phyloP scores from a whole-genome alignment of 1,139 yeast genomes.

The Arxiozyma telluris region DNA sequence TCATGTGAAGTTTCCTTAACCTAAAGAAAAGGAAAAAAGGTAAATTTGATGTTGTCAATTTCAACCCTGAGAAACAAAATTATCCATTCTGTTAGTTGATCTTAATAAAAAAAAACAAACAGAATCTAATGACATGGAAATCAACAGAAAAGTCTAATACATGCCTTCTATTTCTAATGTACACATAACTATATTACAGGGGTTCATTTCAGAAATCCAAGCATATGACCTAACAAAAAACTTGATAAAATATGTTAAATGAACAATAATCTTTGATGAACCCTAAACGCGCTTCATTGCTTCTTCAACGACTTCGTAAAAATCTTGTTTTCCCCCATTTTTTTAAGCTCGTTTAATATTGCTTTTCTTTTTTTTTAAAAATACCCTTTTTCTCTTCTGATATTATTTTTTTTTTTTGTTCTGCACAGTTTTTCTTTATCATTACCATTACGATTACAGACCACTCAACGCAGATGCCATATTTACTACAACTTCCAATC shows the following conservation, averaged over 20 bases:
- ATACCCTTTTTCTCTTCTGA: neutral
- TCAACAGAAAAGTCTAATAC: no score
- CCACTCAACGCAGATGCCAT: neutral
- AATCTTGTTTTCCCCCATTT: neutral
- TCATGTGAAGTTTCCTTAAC: neutral
- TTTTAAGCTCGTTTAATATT: neutral
- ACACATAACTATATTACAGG: neutral
- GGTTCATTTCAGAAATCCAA: neutral
- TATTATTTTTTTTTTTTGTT: neutral
- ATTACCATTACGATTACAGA: no score
- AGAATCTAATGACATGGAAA: no score
- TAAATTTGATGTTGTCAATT: neutral
- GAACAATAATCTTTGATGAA: neutral
- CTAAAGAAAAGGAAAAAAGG: no score
- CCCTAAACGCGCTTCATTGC: neutral
- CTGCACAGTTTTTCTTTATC: neutral
- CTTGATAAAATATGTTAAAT: no score
- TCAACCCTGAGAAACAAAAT: neutral
- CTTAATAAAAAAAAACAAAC: no score
- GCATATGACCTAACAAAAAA: neutral
- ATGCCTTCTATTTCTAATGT: neutral
- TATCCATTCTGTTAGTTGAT: no score
- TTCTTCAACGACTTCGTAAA: neutral
- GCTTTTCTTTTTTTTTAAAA: neutral
- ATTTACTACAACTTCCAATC: neutral